Evolutionary conservation across 1,139 yeast species (phyloP).

Genomic region (Taphrina pruni): DNA sequence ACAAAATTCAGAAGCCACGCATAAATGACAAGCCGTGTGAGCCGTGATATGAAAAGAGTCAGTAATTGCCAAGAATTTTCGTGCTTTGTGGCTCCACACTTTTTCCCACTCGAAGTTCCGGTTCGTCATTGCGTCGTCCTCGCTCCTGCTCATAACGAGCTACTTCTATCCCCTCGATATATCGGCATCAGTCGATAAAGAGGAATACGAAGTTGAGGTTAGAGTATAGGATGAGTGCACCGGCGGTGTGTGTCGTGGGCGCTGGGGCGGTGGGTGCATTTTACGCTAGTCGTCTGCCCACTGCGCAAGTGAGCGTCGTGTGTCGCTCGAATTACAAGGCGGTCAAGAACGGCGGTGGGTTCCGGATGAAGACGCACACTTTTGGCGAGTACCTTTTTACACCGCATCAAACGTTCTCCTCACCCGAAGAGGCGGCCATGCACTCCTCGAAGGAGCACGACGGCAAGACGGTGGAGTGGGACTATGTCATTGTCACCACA

Average conservation of each 20-base stretch:
- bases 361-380: constrained; percentile 60
- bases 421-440: constrained; percentile 54
- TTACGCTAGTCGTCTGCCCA: constrained; percentile 57
- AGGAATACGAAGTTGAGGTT: background rate
- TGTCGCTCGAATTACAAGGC: constrained; percentile 66
- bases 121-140: too few relatives aligned
- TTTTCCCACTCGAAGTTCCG: too few relatives aligned
- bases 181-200: too few relatives aligned
- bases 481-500: constrained; percentile 66
- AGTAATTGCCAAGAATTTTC: too few relatives aligned
- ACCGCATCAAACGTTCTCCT: constrained; percentile 48
- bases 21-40: too few relatives aligned
- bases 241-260: constrained; percentile 62
- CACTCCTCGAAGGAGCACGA: constrained; percentile 38
- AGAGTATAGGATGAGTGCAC: background rate
- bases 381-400: constrained; percentile 42
- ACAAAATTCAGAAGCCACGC: too few relatives aligned
- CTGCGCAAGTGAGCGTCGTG: constrained; percentile 52
- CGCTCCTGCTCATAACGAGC: too few relatives aligned
- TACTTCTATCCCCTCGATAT: too few relatives aligned
- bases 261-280: constrained; percentile 76
- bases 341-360: constrained; percentile 60
- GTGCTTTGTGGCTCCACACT: too few relatives aligned
- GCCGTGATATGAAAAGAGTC: too few relatives aligned
- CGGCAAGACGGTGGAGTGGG: constrained; percentile 5